phyloP scores from a whole-genome alignment of 441 rosid species.

The Flueggea neowawraea region DNA sequence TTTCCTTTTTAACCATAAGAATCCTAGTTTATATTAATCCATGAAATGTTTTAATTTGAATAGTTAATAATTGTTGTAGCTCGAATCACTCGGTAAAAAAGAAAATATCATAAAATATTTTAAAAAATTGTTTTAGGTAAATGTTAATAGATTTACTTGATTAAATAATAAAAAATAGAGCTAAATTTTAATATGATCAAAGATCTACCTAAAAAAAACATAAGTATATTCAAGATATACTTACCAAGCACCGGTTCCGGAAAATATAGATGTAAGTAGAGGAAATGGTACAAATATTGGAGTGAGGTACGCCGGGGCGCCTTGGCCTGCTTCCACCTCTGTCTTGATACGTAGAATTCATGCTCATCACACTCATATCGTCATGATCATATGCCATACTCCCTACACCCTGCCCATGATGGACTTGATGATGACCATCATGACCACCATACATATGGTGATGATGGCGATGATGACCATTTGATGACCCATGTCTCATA shows the following conservation, averaged over 20 bases:
- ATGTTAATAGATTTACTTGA: too few species aligned
- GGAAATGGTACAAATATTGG: slow-evolving; percentile 65
- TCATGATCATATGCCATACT: slow-evolving; percentile 14
- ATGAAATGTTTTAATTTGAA: neutral
- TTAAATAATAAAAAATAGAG: too few species aligned
- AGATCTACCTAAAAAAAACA: too few species aligned
- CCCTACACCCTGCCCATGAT: neutral
- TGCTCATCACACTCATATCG: slow-evolving; percentile 36
- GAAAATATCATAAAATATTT: too few species aligned
- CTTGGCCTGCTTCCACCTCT: slow-evolving; percentile 29
- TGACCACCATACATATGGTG: slow-evolving; percentile 3
- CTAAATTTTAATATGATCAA: too few species aligned
- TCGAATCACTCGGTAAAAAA: too few species aligned
- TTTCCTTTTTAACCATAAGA: neutral
- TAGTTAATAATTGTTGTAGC: too few species aligned
- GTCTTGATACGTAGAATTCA: slow-evolving; percentile 28
- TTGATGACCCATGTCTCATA: neutral
- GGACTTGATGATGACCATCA: neutral
- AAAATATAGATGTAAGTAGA: slow-evolving; percentile 49
- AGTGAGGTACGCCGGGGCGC: slow-evolving; percentile 67
- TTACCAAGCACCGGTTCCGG: slow-evolving; percentile 62
- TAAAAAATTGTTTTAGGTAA: too few species aligned
- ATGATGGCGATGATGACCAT: neutral
- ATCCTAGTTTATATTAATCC: too few species aligned
- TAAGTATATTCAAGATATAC: neutral